These are phyloP conservation scores for Inga laurina DNA, from an alignment of 306 rosid genomes.

Conservation along the genomic window DNA sequence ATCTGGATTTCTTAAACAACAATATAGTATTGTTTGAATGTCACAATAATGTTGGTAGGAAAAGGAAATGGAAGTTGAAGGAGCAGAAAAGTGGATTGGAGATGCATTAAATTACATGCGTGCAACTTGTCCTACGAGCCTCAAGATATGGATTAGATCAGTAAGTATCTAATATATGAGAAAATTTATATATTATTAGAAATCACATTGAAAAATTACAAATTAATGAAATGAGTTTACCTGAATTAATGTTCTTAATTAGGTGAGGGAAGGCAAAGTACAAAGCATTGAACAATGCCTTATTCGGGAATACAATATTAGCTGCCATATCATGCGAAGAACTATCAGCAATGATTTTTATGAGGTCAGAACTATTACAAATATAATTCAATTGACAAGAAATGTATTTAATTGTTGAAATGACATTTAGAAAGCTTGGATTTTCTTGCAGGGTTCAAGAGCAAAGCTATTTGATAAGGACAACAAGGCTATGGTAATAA, in stretches of 20 bases:
- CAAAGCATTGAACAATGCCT: slow-evolving; percentile 10
- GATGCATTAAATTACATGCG: not conserved
- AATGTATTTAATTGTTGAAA: not conserved
- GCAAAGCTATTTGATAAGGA: slow-evolving; percentile 35
- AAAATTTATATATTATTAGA: not conserved
- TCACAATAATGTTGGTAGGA: not conserved
- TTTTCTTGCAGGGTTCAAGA: slow-evolving; percentile 21
- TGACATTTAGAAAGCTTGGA: not conserved
- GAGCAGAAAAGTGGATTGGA: slow-evolving; percentile 7
- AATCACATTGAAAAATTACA: not conserved
- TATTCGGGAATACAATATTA: not conserved
- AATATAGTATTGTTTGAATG: not conserved
- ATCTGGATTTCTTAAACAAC: not conserved
- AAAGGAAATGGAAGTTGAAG: not conserved
- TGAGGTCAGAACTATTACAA: not conserved
- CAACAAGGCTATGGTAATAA: slow-evolving; percentile 32
- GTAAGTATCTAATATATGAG: not conserved
- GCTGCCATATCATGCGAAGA: not conserved
- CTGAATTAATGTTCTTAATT: not conserved
- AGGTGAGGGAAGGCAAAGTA: not conserved
- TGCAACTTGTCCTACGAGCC: not conserved
- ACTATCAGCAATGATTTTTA: not conserved
- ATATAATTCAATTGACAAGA: not conserved
- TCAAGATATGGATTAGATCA: slow-evolving; percentile 1
- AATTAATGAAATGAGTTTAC: not conserved